These are phyloP conservation scores for Tillandsia fasciculata DNA, from an alignment of 176 grass and related monocot species.

Conservation along the genomic window DNA sequence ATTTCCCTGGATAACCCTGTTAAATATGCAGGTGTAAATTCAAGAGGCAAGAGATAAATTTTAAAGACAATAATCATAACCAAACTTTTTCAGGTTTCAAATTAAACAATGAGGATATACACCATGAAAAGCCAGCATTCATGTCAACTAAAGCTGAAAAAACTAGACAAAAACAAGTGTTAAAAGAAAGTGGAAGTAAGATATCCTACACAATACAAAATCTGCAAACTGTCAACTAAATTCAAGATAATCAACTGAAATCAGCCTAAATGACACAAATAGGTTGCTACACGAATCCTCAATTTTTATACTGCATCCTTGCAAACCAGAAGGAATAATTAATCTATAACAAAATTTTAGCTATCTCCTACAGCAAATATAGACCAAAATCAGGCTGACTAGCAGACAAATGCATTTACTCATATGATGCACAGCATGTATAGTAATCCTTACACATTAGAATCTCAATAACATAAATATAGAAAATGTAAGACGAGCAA, in stretches of 20 bases:
- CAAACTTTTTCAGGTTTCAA: conserved; percentile 5
- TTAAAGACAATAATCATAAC: conserved; percentile 9
- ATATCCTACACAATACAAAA: neutral
- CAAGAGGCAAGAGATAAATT: conserved; percentile 23
- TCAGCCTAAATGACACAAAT: too few relatives aligned
- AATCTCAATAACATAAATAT: neutral
- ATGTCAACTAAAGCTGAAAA: neutral
- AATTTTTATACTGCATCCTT: too few relatives aligned
- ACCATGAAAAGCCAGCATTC: neutral
- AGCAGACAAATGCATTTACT: too few relatives aligned
- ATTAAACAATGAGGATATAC: neutral
- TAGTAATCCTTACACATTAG: neutral
- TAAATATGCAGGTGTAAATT: conserved; percentile 9
- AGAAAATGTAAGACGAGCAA: neutral
- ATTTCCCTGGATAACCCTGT: conserved; percentile 98
- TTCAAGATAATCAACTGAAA: too few relatives aligned
- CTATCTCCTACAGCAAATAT: too few relatives aligned
- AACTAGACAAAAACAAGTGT: neutral
- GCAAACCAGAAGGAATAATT: too few relatives aligned
- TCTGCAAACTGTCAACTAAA: neutral
- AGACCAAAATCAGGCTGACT: too few relatives aligned
- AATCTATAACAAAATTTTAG: too few relatives aligned
- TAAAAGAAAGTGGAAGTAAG: neutral
- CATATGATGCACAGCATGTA: neutral
- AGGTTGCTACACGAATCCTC: too few relatives aligned